These are phyloP conservation scores for Ganoderma multipileum DNA, from an alignment of 1,284 basidiomycete genomes.

Conservation along the genomic window DNA sequence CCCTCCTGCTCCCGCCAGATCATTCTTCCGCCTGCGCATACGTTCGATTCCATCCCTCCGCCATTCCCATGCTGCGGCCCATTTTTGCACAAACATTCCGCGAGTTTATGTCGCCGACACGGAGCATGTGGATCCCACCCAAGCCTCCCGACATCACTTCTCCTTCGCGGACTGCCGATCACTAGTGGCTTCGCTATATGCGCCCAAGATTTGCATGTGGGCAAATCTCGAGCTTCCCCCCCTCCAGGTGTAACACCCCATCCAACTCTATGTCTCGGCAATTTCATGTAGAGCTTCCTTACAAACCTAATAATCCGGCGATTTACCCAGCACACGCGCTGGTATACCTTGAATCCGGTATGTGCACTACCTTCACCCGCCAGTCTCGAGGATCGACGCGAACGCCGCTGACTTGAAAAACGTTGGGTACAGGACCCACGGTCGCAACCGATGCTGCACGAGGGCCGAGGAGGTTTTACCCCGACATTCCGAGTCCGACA, in stretches of 20 bases:
- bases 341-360: not conserved
- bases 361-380: not conserved
- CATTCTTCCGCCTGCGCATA: constrained; percentile 1
- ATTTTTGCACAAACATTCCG: not conserved
- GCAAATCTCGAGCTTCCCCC: constrained; percentile 10
- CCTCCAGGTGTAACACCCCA: not conserved
- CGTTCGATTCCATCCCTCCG: not conserved
- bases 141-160: constrained; percentile 5
- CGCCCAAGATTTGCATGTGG: constrained; percentile 5
- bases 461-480: not conserved
- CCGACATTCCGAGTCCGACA: not conserved
- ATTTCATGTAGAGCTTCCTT: constrained; percentile 2
- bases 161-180: constrained; percentile 7
- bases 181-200: constrained; percentile 2
- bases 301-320: constrained; percentile 3
- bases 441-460: not conserved
- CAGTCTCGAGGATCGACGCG: not conserved
- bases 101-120: not conserved
- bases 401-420: not conserved
- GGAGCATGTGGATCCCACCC: not conserved
- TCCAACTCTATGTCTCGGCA: constrained; percentile 12
- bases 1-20: not conserved
- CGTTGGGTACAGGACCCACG: not conserved
- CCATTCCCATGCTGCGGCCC: no score
- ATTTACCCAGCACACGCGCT: not conserved